phyloP scores from a whole-genome alignment of 2,329 filamentous ascomycete species.

The Cordyceps militaris region DNA sequence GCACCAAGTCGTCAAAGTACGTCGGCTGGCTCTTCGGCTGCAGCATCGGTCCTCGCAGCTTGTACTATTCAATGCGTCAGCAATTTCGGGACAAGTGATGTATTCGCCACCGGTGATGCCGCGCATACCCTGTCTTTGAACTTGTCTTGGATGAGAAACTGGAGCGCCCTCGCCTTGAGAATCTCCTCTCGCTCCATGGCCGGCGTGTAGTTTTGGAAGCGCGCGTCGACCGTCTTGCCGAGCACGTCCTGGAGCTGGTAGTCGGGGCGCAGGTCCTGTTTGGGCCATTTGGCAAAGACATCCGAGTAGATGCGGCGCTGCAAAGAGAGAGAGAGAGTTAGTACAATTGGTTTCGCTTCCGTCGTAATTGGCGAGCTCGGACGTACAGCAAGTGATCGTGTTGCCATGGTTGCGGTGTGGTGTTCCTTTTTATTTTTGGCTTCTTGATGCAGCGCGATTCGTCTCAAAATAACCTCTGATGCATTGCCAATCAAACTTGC shows the following conservation, averaged over 20 bases:
- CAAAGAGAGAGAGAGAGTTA: not conserved
- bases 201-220: conserved; percentile 26
- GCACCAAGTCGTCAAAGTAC: conserved; percentile 54
- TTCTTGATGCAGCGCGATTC: not conserved
- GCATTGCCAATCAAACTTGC: conserved; percentile 5
- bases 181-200: conserved; percentile 42
- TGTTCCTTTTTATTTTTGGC: not conserved
- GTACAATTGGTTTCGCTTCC: not conserved
- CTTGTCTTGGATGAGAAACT: conserved; percentile 51
- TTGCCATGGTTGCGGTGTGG: conserved; percentile 4
- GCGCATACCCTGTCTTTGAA: conserved; percentile 47
- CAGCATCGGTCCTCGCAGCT: conserved; percentile 42
- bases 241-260: conserved; percentile 55
- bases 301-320: conserved; percentile 33
- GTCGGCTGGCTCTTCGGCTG: conserved; percentile 55
- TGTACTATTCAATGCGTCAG: conserved; percentile 25
- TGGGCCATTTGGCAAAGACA: conserved; percentile 50
- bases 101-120: not conserved
- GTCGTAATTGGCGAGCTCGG: not conserved
- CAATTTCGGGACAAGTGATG: not conserved
- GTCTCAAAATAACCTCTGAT: conserved; percentile 3
- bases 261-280: conserved; percentile 55
- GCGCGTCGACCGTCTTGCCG: conserved; percentile 28
- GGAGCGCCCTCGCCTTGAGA: conserved; percentile 52
- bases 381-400: conserved; percentile 9